These are phyloP conservation scores for Euphorbia pulcherrima DNA, from an alignment of 345 rosid species.

Conservation along the genomic window DNA sequence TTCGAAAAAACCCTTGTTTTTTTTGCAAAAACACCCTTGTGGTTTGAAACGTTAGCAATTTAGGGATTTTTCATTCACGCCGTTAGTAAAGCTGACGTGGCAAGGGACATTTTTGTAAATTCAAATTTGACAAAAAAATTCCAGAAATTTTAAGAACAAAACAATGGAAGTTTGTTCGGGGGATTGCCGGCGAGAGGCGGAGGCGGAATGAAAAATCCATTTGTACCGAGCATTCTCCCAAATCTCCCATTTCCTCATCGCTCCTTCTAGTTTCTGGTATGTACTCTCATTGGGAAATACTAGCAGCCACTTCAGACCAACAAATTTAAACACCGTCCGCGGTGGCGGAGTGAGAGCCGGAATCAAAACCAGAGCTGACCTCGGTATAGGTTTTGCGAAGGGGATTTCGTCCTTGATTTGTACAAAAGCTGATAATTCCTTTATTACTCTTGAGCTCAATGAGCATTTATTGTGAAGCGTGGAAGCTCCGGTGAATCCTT, in stretches of 20 bases:
- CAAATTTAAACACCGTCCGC: not conserved
- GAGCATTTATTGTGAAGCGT: constrained; percentile 26
- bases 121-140: too few species aligned
- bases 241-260: not conserved
- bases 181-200: too few species aligned
- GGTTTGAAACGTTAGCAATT: too few species aligned
- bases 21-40: too few species aligned
- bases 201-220: too few species aligned
- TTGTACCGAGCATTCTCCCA: too few species aligned
- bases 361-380: not conserved
- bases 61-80: too few species aligned
- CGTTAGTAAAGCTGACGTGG: too few species aligned
- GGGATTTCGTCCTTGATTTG: constrained; percentile 42
- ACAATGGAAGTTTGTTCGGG: too few species aligned
- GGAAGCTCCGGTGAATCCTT: constrained; percentile 46
- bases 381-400: constrained; percentile 51
- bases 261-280: not conserved
- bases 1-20: too few species aligned
- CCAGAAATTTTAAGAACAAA: too few species aligned
- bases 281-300: constrained; percentile 27
- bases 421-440: constrained; percentile 38
- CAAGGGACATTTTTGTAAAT: too few species aligned
- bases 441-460: constrained; percentile 30
- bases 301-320: constrained; percentile 41
- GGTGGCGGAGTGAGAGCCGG: not conserved